Percentiles rank a stretch among this genome's conserved stretches.
phyloP scores from a whole-genome alignment of 2,329 filamentous ascomycete genomes.

The Aspergillus pseudotamarii region DNA sequence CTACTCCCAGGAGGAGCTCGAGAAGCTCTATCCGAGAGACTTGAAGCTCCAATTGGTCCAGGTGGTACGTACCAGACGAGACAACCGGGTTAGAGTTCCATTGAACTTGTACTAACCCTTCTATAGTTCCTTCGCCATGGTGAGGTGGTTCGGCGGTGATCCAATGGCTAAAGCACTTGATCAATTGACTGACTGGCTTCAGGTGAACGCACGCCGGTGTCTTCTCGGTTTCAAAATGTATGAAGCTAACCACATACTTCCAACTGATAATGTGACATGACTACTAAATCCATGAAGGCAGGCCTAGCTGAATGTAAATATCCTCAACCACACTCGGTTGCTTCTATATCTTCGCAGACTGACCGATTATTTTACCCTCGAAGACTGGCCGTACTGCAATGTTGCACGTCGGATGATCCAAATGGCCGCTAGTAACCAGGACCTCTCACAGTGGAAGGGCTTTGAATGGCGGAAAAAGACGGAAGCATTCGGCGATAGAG shows the following conservation, averaged over 20 bases:
- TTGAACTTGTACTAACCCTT: conserved; percentile 19
- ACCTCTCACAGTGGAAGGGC: conserved; percentile 58
- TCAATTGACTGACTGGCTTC: conserved; percentile 14
- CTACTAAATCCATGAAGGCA: conserved; percentile 41
- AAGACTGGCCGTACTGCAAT: conserved; percentile 88
- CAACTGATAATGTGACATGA: conserved; percentile 7
- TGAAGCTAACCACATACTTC: conserved; percentile 14
- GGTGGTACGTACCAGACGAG: conserved; percentile 56
- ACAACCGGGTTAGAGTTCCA: background rate
- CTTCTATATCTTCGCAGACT: conserved; percentile 2
- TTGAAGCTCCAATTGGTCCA: conserved; percentile 89
- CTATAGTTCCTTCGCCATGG: conserved; percentile 71
- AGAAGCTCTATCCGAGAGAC: conserved; percentile 74
- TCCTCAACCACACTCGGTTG: background rate
- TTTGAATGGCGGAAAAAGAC: conserved; percentile 71
- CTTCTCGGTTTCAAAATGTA: conserved; percentile 81
- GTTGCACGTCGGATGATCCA: conserved; percentile 71
- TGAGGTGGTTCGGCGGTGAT: conserved; percentile 39
- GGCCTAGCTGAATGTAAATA: conserved; percentile 52
- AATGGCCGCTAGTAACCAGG: conserved; percentile 58
- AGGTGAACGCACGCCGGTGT: conserved; percentile 80
- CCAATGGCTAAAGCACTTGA: background rate
- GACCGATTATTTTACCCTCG: conserved; percentile 9
- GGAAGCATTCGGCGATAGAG: conserved; percentile 75
- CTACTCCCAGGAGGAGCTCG: conserved; percentile 80